phyloP scores from a whole-genome alignment of 2,329 filamentous ascomycete species.

The Clonostachys rosea region DNA sequence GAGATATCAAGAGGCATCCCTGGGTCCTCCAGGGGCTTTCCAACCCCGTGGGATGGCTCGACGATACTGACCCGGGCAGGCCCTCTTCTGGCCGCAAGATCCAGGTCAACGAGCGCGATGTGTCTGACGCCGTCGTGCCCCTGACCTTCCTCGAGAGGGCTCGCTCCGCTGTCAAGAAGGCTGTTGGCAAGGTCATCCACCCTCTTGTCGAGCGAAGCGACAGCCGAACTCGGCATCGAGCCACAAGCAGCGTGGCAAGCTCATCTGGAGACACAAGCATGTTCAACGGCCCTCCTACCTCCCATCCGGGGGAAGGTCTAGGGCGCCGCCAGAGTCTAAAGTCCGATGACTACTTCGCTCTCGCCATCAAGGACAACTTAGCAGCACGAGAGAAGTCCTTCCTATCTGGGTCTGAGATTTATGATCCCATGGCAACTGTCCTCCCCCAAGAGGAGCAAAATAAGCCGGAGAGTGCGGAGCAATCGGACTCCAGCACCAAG shows the following conservation, averaged over 20 bases:
- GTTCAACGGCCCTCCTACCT: conserved; percentile 36
- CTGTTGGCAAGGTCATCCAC: conserved; percentile 59
- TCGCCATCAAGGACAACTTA: conserved; percentile 1
- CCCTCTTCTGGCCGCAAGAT: conserved; percentile 80
- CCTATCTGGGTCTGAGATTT: conserved; percentile 17
- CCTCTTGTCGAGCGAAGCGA: conserved; percentile 54
- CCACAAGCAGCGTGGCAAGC: conserved; percentile 60
- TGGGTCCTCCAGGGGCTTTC: conserved; percentile 82
- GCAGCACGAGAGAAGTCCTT: background rate
- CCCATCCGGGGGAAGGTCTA: conserved; percentile 37
- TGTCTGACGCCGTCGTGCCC: conserved; percentile 85
- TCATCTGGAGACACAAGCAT: conserved; percentile 51
- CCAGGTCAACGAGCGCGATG: conserved; percentile 85
- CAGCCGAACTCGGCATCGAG: conserved; percentile 47
- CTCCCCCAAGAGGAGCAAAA: conserved; percentile 19
- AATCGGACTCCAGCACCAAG: background rate
- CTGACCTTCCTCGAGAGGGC: conserved; percentile 84
- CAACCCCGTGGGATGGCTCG: conserved; percentile 78
- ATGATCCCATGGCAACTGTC: conserved; percentile 34
- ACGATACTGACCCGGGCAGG: conserved; percentile 82
- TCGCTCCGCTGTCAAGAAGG: conserved; percentile 70
- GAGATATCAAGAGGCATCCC: conserved; percentile 88
- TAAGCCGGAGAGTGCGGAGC: conserved; percentile 7
- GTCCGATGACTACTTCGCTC: conserved; percentile 46
- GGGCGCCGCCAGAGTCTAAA: conserved; percentile 46